These are phyloP conservation scores for Backusella australiensis DNA, from an alignment of 192 early-diverging fungal species.

Conservation along the genomic window DNA sequence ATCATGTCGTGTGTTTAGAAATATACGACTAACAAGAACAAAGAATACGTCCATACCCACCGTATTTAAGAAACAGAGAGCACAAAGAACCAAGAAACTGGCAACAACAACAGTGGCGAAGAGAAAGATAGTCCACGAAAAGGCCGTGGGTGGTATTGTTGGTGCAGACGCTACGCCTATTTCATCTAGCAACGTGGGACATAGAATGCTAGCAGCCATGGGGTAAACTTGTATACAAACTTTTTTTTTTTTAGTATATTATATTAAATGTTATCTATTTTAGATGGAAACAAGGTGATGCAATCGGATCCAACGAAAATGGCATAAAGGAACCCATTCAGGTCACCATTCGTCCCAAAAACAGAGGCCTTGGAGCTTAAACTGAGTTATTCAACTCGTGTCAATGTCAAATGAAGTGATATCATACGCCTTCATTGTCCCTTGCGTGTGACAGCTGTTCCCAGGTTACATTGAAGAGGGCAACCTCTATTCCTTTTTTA, in stretches of 20 bases:
- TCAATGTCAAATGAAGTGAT: background rate
- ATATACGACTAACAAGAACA: background rate
- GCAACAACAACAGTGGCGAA: background rate
- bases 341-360: constrained; percentile 33
- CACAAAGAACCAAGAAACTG: background rate
- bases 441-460: too few relatives aligned
- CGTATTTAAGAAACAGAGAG: background rate
- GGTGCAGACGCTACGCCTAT: constrained; percentile 51
- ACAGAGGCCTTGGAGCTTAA: constrained; percentile 32
- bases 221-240: constrained; percentile 34
- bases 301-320: constrained; percentile 34
- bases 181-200: constrained; percentile 53
- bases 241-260: background rate
- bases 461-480: too few relatives aligned
- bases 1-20: background rate
- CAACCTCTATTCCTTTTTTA: background rate
- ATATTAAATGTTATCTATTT: background rate
- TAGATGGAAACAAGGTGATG: constrained; percentile 44
- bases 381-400: background rate
- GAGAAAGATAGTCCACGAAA: background rate
- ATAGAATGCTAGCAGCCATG: constrained; percentile 61
- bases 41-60: constrained; percentile 3
- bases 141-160: constrained; percentile 29
- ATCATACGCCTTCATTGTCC: background rate
- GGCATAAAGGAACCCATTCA: constrained; percentile 44